Percentiles rank a stretch among this genome's conserved stretches.
Evolutionary conservation across 352 stramenopile genomes (phyloP).

Genomic region (Globisporangium splendens): DNA sequence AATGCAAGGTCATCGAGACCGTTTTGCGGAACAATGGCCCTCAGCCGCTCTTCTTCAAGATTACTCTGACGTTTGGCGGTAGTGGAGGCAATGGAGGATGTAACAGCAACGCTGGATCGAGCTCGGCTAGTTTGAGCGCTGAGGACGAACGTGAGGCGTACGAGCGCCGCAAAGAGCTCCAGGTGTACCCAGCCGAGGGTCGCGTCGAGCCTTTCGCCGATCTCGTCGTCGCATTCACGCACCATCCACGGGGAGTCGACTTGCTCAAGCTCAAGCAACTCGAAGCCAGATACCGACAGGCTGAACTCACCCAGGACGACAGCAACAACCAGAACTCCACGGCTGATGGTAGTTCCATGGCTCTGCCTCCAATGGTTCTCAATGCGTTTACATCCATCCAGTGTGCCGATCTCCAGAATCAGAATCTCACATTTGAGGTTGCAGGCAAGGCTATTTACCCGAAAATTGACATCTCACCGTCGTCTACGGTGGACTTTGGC

Average conservation of each 20-base stretch:
- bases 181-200: slow-evolving; percentile 49
- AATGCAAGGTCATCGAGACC: slow-evolving; percentile 53
- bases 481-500: slow-evolving; percentile 73
- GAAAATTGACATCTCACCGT: slow-evolving; percentile 39
- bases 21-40: slow-evolving; percentile 78
- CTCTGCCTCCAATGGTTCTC: slow-evolving; percentile 28
- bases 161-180: slow-evolving; percentile 66
- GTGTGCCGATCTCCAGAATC: slow-evolving; percentile 55
- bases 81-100: slow-evolving; percentile 3
- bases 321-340: slow-evolving; percentile 10
- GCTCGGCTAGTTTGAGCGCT: background rate
- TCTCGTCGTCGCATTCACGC: slow-evolving; percentile 39
- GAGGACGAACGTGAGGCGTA: slow-evolving; percentile 70
- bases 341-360: background rate
- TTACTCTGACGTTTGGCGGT: slow-evolving; percentile 43
- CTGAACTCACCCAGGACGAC: slow-evolving; percentile 7
- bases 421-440: slow-evolving; percentile 79
- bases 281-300: slow-evolving; percentile 17
- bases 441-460: slow-evolving; percentile 55
- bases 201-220: slow-evolving; percentile 62
- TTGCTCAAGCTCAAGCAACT: slow-evolving; percentile 23
- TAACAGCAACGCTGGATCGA: slow-evolving; percentile 5
- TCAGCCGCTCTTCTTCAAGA: slow-evolving; percentile 58
- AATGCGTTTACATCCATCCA: slow-evolving; percentile 73
- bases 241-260: slow-evolving; percentile 41